Conservation (phyloP, 306 rosid genomes). For the Cucurbita ficifolia region DNA sequence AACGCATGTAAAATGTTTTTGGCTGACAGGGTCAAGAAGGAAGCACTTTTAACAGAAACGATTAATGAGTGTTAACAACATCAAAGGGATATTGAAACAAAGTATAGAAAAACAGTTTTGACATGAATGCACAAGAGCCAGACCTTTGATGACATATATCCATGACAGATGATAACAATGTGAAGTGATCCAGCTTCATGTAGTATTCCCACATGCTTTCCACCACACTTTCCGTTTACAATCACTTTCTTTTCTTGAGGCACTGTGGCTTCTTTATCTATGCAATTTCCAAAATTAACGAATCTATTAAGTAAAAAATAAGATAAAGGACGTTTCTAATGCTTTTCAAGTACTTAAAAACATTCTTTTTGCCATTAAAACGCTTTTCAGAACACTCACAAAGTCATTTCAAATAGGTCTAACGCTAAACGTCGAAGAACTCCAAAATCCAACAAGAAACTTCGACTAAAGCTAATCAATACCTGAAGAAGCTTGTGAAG, state of each 20-base stretch:
- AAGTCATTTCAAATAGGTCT: no score
- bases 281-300: neutral
- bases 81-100: neutral
- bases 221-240: slow-evolving; percentile 43
- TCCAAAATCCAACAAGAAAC: no score
- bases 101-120: neutral
- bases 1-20: no score
- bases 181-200: slow-evolving; percentile 54
- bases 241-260: slow-evolving; percentile 24
- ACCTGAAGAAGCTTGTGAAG: neutral
- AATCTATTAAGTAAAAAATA: no score
- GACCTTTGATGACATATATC: slow-evolving; percentile 52
- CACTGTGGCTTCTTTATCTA: slow-evolving; percentile 13
- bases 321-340: neutral
- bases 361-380: no score
- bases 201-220: slow-evolving; percentile 52
- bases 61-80: no score
- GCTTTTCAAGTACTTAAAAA: neutral
- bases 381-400: no score
- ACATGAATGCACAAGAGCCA: neutral
- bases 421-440: no score
- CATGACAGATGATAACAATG: slow-evolving; percentile 61
- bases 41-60: neutral
- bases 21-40: neutral
- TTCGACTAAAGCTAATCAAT: no score